These are phyloP conservation scores for Rhizophlyctis rosea DNA, from an alignment of 192 early-diverging fungal genomes.

Conservation along the genomic window DNA sequence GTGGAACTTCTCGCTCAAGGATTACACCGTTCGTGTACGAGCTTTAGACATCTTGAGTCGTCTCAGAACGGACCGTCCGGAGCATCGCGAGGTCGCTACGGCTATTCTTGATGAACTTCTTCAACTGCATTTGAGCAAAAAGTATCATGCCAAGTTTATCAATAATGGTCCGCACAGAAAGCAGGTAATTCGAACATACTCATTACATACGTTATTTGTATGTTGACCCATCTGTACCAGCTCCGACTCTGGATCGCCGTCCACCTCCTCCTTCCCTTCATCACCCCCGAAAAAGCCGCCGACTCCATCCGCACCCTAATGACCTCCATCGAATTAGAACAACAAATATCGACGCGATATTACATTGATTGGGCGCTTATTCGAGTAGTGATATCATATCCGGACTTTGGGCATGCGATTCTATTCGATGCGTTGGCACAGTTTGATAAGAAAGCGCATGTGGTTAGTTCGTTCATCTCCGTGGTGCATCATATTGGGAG, in stretches of 20 bases:
- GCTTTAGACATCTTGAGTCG: slow-evolving; percentile 45
- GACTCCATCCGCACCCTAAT: slow-evolving; percentile 25
- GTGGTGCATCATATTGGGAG: slow-evolving; percentile 37
- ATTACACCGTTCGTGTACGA: slow-evolving; percentile 51
- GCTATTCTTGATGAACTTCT: slow-evolving; percentile 13
- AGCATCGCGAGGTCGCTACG: slow-evolving; percentile 30
- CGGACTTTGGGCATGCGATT: neutral
- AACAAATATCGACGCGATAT: slow-evolving; percentile 36
- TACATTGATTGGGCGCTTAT: slow-evolving; percentile 47
- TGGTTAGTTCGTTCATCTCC: slow-evolving; percentile 41
- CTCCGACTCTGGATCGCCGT: slow-evolving; percentile 45
- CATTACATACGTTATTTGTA: too few species aligned
- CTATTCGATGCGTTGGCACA: slow-evolving; percentile 15
- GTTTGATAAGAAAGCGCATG: slow-evolving; percentile 35
- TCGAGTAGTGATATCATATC: slow-evolving; percentile 14
- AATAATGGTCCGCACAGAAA: slow-evolving; percentile 23
- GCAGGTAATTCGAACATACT: slow-evolving; percentile 7
- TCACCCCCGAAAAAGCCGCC: slow-evolving; percentile 15
- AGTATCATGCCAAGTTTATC: slow-evolving; percentile 24
- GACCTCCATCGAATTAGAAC: slow-evolving; percentile 39
- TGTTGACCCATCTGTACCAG: too few species aligned
- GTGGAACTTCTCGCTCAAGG: slow-evolving; percentile 44
- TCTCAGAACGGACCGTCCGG: slow-evolving; percentile 23
- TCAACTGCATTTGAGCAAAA: neutral
- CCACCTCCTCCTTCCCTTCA: slow-evolving; percentile 41